Base-by-base conservation (phyloP, 2,329 filamentous ascomycete genomes). In the Diplodia mutila region DNA sequence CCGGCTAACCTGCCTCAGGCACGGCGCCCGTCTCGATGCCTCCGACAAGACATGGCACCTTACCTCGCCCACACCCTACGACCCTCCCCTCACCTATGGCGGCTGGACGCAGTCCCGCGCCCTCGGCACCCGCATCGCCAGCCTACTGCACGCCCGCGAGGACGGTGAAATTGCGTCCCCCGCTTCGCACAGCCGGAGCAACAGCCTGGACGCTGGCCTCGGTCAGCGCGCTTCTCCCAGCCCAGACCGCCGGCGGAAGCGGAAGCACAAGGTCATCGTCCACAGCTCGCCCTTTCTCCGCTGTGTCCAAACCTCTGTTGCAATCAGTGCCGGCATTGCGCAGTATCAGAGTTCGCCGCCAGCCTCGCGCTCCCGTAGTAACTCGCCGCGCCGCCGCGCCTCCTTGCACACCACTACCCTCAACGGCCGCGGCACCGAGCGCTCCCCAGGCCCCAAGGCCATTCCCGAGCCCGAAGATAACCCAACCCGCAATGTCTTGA, bases 11-110 rank as follows among this genome's bases (percentile, higher is more conserved):
- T 59, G 32, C 67, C 69, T 32, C 69, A 90, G 95, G 80, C 95
- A 99, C 80, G 95, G 95, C 75, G 92, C 94, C 73, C 91, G 95
- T 72, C 90, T 99, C 68, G 95, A 99, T 79, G 93, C 93, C 67
- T 93, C 94, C 70, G 94, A 99, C 84, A 93, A 94, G 77, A 89
- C 92, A 78, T 99, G 95, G 95, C 93, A 97, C 79, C 86, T 97
- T 66, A 91, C 91, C 34, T 97, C 95, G 6, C 91, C 94, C 1
- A 94, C 93, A 6, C 95, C 95, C 1, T 99, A 98, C 83, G 94
- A 99, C 72, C 92, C 95, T 71, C 95, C 95, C 61, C 85, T 99
- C 68, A 97, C 94, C 2, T 98, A 97, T 76, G 92, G 92, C 72
- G 95, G 95, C 71, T 97, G 95, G 91, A 87, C 90, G 16, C 95